Base-by-base conservation (phyloP, 257 asterid genomes). In the Mitragyna speciosa region DNA sequence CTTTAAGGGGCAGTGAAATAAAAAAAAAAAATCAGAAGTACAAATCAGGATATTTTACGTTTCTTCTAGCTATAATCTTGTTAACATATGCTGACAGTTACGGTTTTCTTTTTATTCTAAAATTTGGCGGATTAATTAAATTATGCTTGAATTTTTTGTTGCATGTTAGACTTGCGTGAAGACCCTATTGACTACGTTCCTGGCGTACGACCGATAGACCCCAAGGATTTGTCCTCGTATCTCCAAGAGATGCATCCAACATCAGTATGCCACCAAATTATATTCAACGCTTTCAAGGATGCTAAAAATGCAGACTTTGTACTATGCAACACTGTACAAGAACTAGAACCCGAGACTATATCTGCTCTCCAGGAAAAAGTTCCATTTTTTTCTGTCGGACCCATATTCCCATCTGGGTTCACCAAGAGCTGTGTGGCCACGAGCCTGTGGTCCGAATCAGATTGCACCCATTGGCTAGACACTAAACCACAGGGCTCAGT, bases 401-500 rank as follows among this genome's bases (percentile, higher is more conserved):
- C 93, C 1, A 71, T 88, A 67, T 80, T 85, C 56, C 86, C 90
- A 0, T 24, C 88, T 0, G 78, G 75, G 11, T 84, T 81, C 77
- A 64, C 84, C 76, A 78, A 76, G 28, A 78, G 73, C 54, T 17
- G 36, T 8, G 86, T 89, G 51, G 43, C 84, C 22, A 85, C 86
- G 54, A 89, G 89, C 82, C 83, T 89, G 33, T 89, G 91, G 90
- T 78, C 87, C 15, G 90, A 89, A 56, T 86, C 82, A 0, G 88
- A 89, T 49, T 85, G 89, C 84, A 70, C 59, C 82, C 82, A 71
- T 0, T 86, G 90, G 89, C 87, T 87, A 30, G 73, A 85, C 72
- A 20, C 78, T 49, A 84, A 82, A 43, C 86, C 88, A 5, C 81
- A 31, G 0, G 86, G 88, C n/a, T 84, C 89, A 0, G 89, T 89